Evolutionary conservation across 371 early-diverging fungal species (phyloP).

Genomic region (Mucor irregularis): DNA sequence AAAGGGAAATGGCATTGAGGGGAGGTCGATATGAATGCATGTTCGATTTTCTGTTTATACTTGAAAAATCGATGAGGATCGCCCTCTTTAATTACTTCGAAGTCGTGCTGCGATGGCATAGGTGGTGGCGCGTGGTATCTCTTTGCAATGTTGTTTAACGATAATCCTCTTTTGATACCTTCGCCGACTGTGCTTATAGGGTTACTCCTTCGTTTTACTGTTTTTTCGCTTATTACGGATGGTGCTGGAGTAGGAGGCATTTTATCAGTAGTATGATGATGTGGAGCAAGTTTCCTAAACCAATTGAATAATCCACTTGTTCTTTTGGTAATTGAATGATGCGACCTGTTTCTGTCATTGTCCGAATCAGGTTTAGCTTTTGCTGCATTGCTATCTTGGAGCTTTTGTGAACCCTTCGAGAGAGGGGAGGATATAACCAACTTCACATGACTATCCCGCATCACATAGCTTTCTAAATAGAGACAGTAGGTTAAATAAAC

Average conservation of each 20-base stretch:
- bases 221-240: slow-evolving; percentile 13
- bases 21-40: slow-evolving; percentile 58
- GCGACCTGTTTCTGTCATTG: neutral
- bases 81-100: neutral
- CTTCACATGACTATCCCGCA: slow-evolving; percentile 27
- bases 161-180: slow-evolving; percentile 7
- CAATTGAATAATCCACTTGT: slow-evolving; percentile 3
- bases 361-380: neutral
- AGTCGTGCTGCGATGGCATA: neutral
- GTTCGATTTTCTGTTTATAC: slow-evolving; percentile 51
- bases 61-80: slow-evolving; percentile 31
- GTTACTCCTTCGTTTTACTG: slow-evolving; percentile 29
- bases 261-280: slow-evolving; percentile 1
- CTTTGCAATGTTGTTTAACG: slow-evolving; percentile 4
- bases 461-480: slow-evolving; percentile 27
- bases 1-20: slow-evolving; percentile 59
- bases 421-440: slow-evolving; percentile 14
- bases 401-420: no score
- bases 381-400: neutral
- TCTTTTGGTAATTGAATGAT: neutral
- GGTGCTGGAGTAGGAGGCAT: slow-evolving; percentile 10
- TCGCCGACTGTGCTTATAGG: neutral
- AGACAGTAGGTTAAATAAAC: slow-evolving; percentile 22
- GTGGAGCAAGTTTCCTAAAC: slow-evolving; percentile 3
- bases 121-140: neutral